Evolutionary conservation across 2,329 filamentous ascomycete genomes (phyloP).

Genomic region (Dactylellina haptotyla): DNA sequence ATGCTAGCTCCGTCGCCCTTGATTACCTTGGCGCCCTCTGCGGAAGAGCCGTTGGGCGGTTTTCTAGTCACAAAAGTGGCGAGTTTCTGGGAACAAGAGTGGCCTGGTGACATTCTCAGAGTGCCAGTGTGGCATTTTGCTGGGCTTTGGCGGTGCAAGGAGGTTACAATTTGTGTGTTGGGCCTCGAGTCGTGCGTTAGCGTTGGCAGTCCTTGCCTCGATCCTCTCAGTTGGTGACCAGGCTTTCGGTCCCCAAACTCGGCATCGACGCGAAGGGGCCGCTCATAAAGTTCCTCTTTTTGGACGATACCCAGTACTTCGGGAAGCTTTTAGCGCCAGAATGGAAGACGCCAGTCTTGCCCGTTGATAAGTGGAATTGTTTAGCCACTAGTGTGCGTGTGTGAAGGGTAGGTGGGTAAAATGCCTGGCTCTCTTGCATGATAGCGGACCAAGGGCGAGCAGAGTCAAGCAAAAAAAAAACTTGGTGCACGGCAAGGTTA

Average conservation of each 20-base stretch:
- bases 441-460: slow-evolving; percentile 28
- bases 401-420: neutral
- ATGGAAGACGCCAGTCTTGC: neutral
- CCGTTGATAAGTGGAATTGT: slow-evolving; percentile 10
- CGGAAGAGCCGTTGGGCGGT: slow-evolving; percentile 43
- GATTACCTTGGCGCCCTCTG: slow-evolving; percentile 32
- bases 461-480: no score
- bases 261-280: slow-evolving; percentile 53
- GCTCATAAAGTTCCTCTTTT: slow-evolving; percentile 1
- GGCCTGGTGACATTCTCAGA: slow-evolving; percentile 43
- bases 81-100: slow-evolving; percentile 18
- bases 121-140: slow-evolving; percentile 29
- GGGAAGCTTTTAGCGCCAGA: slow-evolving; percentile 22
- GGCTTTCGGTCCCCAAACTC: slow-evolving; percentile 28
- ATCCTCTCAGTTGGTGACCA: slow-evolving; percentile 47
- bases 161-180: slow-evolving; percentile 29
- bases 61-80: slow-evolving; percentile 38
- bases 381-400: slow-evolving; percentile 4
- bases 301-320: neutral
- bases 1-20: slow-evolving; percentile 44
- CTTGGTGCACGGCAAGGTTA: slow-evolving; percentile 43
- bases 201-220: slow-evolving; percentile 42
- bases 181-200: slow-evolving; percentile 27
- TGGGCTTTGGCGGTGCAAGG: slow-evolving; percentile 33
- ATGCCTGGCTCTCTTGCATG: neutral